Evolutionary conservation across 306 rosid species (phyloP).

Genomic region (Dryas octopetala): DNA sequence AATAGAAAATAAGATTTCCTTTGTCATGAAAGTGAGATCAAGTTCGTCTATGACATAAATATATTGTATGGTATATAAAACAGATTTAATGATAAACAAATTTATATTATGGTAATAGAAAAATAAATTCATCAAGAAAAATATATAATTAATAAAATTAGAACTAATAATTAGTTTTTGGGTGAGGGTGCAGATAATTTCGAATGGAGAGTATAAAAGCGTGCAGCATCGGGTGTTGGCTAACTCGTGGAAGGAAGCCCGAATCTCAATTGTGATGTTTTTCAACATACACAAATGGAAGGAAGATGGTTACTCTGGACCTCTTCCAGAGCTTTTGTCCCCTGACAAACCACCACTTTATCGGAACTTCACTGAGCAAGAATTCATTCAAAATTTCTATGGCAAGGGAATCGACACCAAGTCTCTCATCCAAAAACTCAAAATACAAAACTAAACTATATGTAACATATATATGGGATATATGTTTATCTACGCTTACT

Average conservation of each 20-base stretch:
- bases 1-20: too few species aligned
- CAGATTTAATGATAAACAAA: too few species aligned
- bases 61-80: too few species aligned
- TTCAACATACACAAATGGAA: conserved; percentile 28
- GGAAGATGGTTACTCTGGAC: conserved; percentile 29
- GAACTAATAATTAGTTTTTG: neutral
- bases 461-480: too few species aligned
- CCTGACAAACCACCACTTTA: conserved; percentile 28
- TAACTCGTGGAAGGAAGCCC: conserved; percentile 25
- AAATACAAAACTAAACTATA: neutral
- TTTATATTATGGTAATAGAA: too few species aligned
- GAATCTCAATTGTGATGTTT: conserved; percentile 29
- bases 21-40: too few species aligned
- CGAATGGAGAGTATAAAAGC: conserved; percentile 40
- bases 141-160: too few species aligned
- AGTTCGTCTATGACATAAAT: too few species aligned
- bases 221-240: conserved; percentile 38
- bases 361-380: conserved; percentile 19
- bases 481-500: too few species aligned
- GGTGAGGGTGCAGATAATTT: conserved; percentile 15
- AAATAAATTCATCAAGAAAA: too few species aligned
- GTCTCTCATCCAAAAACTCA: conserved; percentile 27
- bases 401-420: conserved; percentile 33
- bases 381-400: conserved; percentile 18
- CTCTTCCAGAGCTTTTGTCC: conserved; percentile 31